Evolutionary conservation across 805 yeast genomes (phyloP).

Genomic region (Wickerhamomyces tratensis): DNA sequence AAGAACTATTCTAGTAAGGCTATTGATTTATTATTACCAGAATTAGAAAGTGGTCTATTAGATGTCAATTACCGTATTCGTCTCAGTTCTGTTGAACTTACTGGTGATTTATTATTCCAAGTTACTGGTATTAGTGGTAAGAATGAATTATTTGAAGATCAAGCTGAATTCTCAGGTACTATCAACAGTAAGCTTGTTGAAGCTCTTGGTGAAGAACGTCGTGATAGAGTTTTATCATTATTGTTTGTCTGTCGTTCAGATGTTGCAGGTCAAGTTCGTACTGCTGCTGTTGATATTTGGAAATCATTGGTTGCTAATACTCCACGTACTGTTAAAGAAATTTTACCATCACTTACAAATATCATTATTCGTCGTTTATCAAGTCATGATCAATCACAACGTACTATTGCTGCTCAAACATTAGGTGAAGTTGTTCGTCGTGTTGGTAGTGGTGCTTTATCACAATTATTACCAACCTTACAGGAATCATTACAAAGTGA

Average conservation of each 20-base stretch:
- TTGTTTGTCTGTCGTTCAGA: conserved; percentile 93
- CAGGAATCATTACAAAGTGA: conserved; percentile 48
- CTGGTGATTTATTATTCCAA: conserved; percentile 92
- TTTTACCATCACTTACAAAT: conserved; percentile 72
- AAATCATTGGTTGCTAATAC: conserved; percentile 93
- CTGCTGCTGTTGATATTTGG: conserved; percentile 92
- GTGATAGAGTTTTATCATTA: conserved; percentile 79
- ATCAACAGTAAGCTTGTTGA: conserved; percentile 60
- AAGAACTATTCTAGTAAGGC: conserved; percentile 88
- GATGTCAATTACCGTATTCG: conserved; percentile 81
- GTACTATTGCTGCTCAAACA: conserved; percentile 86
- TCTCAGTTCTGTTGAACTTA: conserved; percentile 85
- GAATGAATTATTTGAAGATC: conserved; percentile 55
- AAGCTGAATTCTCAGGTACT: conserved; percentile 34
- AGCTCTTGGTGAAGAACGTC: conserved; percentile 77
- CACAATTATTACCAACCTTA: conserved; percentile 78
- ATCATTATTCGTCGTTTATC: conserved; percentile 79
- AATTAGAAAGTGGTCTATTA: conserved; percentile 80
- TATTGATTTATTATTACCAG: conserved; percentile 87
- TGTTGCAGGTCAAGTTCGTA: conserved; percentile 76
- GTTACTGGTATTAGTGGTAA: conserved; percentile 83
- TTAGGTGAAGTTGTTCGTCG: conserved; percentile 92
- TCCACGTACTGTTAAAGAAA: conserved; percentile 88
- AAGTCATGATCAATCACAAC: conserved; percentile 65
- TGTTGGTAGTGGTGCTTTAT: conserved; percentile 81